Percentiles rank a stretch among this genome's conserved stretches.
Conservation (phyloP, 495 filamentous ascomycete species). For the Hypoxylon intermedium region DNA sequence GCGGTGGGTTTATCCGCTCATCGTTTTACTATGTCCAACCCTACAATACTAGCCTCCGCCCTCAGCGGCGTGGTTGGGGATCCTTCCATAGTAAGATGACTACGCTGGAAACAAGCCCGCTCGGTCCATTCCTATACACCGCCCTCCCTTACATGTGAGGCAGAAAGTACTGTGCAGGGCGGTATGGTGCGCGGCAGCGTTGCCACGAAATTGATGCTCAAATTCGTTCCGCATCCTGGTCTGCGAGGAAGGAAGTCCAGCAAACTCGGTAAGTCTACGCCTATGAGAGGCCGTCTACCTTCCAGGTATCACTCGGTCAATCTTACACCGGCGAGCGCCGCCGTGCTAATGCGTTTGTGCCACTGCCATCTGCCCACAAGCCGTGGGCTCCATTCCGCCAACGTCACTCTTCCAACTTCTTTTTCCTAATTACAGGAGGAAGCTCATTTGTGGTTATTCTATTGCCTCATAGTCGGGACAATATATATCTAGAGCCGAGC, state of each 20-base stretch:
- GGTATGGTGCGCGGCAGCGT: not conserved
- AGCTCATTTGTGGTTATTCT: not conserved
- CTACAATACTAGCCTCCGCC: not conserved
- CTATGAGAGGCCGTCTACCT: conserved; percentile 4
- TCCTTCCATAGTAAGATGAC: not conserved
- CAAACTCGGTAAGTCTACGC: conserved; percentile 20
- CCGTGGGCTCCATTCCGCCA: not conserved
- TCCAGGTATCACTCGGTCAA: conserved; percentile 15
- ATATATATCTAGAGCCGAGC: conserved; percentile 24
- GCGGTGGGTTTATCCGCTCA: not conserved
- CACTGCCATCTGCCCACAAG: conserved; percentile 13
- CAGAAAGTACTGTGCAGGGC: too few species aligned
- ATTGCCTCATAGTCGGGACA: conserved; percentile 4
- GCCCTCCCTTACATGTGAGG: not conserved
- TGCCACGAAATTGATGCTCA: not conserved
- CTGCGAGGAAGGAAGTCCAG: not conserved
- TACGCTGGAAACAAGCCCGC: not conserved
- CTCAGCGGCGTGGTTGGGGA: not conserved
- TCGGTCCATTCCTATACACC: not conserved
- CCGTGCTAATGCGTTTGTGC: not conserved
- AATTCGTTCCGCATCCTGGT: not conserved
- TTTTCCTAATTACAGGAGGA: conserved; percentile 14
- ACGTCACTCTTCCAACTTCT: conserved; percentile 1
- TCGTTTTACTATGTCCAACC: too few species aligned
- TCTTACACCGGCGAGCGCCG: conserved; percentile 25